Conservation (phyloP, 371 early-diverging fungal species). For the Syncephalis fuscata region DNA sequence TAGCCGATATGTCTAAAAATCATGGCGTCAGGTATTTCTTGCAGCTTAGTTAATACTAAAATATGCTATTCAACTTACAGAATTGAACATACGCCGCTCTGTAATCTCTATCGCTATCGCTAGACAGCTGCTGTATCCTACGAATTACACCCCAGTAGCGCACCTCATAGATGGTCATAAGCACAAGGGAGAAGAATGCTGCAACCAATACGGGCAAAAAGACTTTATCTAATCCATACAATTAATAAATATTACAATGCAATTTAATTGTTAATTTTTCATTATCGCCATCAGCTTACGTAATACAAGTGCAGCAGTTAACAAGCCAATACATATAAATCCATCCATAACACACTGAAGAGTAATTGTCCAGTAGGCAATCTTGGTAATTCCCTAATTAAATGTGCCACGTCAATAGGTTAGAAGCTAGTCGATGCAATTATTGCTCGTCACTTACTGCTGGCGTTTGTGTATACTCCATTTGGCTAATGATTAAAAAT, state of each 20-base stretch:
- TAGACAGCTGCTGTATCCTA: constrained; percentile 47
- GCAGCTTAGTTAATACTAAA: too few species aligned
- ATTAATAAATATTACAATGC: too few species aligned
- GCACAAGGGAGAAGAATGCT: constrained; percentile 47
- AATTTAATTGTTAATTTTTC: too few species aligned
- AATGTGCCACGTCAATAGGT: background rate
- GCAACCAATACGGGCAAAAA: constrained; percentile 47
- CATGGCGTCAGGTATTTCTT: too few species aligned
- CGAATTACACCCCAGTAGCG: constrained; percentile 54
- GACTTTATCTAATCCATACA: constrained; percentile 25
- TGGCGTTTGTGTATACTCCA: constrained; percentile 57
- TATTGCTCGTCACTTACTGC: constrained; percentile 24
- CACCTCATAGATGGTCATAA: constrained; percentile 54
- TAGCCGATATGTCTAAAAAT: constrained; percentile 1
- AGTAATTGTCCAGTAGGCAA: constrained; percentile 55
- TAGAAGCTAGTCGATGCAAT: background rate
- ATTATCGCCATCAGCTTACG: too few species aligned
- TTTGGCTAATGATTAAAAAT: constrained; percentile 41
- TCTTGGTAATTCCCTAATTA: constrained; percentile 38
- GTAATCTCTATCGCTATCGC: constrained; percentile 9
- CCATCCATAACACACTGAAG: constrained; percentile 54
- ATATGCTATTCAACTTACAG: too few species aligned
- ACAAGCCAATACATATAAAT: constrained; percentile 27
- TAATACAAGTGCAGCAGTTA: too few species aligned
- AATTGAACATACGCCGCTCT: constrained; percentile 8